A percentile compares a stretch with the other conserved stretches of the same genome.
These are phyloP conservation scores for Oleoguttula mirabilis DNA, from an alignment of 495 filamentous ascomycete species.

Conservation along the genomic window DNA sequence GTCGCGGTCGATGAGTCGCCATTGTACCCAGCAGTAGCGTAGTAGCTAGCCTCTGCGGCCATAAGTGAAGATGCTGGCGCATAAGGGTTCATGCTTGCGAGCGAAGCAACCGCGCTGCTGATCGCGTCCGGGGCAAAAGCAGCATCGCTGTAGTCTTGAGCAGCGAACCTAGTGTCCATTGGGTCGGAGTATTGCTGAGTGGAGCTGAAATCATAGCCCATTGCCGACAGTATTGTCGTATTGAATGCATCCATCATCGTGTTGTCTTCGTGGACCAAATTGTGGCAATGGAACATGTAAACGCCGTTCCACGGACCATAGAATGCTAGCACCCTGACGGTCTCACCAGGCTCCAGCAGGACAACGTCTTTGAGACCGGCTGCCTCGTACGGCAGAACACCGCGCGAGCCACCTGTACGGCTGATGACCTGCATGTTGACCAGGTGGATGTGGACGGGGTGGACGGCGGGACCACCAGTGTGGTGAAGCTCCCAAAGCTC, in stretches of 20 bases:
- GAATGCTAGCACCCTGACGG: constrained; percentile 26
- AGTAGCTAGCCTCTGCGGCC: constrained; percentile 4
- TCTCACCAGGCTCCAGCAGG: constrained; percentile 37
- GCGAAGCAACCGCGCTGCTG: constrained; percentile 5
- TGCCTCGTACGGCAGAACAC: constrained; percentile 37
- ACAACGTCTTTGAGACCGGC: constrained; percentile 43
- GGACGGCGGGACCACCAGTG: constrained; percentile 35
- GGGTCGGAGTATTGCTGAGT: constrained; percentile 13
- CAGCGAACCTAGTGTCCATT: constrained; percentile 4
- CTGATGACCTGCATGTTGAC: constrained; percentile 44
- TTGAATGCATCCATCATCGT: constrained; percentile 54
- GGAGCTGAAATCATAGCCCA: background rate
- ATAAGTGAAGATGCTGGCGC: background rate
- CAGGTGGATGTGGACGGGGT: constrained; percentile 49
- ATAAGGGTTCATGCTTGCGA: constrained; percentile 11
- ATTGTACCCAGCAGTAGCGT: constrained; percentile 6
- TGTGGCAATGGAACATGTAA: constrained; percentile 32
- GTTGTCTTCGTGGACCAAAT: constrained; percentile 47
- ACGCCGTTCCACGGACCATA: constrained; percentile 19
- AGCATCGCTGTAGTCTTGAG: constrained; percentile 10
- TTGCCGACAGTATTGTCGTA: constrained; percentile 18
- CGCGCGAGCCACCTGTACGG: constrained; percentile 31
- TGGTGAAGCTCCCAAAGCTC: constrained; percentile 44
- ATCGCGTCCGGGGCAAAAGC: constrained; percentile 9
- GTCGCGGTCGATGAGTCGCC: background rate